phyloP scores from a whole-genome alignment of 2,329 filamentous ascomycete species.

The Arthroderma sp. region DNA sequence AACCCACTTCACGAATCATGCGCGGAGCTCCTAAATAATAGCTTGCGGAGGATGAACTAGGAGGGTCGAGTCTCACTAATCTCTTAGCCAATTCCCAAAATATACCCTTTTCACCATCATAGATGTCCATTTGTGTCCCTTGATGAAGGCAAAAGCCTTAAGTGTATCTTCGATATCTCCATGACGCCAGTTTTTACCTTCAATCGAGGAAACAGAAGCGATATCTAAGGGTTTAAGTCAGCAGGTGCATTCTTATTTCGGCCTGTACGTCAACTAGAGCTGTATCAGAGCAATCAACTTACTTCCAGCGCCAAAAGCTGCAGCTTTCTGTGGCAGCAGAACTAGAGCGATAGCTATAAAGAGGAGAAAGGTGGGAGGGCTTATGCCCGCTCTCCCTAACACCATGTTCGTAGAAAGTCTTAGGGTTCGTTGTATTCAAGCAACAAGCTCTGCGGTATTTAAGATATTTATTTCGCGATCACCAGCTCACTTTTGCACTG shows the following conservation, averaged over 20 bases:
- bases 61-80: constrained; percentile 41
- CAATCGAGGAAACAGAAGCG: constrained; percentile 37
- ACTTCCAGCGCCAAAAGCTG: constrained; percentile 11
- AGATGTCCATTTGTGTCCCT: constrained; percentile 73
- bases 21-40: too few species aligned
- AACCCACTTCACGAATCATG: not conserved
- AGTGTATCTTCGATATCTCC: constrained; percentile 70
- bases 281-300: constrained; percentile 1
- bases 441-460: not conserved
- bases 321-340: constrained; percentile 4
- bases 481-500: not conserved
- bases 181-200: constrained; percentile 42
- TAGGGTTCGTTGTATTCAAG: not conserved
- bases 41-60: not conserved
- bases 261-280: not conserved
- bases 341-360: constrained; percentile 4
- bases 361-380: not conserved
- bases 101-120: constrained; percentile 67
- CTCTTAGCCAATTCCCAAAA: constrained; percentile 77
- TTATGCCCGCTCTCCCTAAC: not conserved
- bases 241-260: not conserved
- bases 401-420: too few species aligned
- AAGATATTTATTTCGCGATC: not conserved
- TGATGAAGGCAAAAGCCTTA: constrained; percentile 60
- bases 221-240: constrained; percentile 23